phyloP scores from a whole-genome alignment of 2,329 filamentous ascomycete genomes.

The Calonectria hongkongensis region DNA sequence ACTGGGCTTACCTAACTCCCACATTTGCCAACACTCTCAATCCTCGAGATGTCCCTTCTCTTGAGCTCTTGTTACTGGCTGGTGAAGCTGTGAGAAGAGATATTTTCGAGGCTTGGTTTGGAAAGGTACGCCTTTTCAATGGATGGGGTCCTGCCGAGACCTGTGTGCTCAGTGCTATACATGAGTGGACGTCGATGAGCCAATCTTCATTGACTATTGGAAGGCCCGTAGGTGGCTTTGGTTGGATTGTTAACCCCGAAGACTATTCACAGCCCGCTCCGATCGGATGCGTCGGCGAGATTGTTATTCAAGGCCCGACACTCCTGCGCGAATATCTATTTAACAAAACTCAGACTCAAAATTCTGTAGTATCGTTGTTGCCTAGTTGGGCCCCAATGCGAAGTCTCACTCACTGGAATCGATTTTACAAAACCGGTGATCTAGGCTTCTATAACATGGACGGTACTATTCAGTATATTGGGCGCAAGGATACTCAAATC shows the following conservation, averaged over 20 bases:
- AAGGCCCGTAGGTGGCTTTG: not conserved
- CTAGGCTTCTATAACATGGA: not conserved
- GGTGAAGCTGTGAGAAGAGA: constrained; percentile 38
- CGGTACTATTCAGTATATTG: constrained; percentile 7
- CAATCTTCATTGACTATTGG: constrained; percentile 51
- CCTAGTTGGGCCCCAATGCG: not conserved
- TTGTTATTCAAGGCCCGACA: constrained; percentile 50
- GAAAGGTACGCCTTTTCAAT: constrained; percentile 31
- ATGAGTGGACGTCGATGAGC: constrained; percentile 23
- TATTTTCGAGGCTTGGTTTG: constrained; percentile 31
- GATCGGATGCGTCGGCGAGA: constrained; percentile 43
- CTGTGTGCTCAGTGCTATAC: constrained; percentile 30
- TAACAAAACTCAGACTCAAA: constrained; percentile 2
- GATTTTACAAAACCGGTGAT: constrained; percentile 19
- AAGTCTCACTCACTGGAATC: not conserved
- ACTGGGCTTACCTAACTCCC: constrained; percentile 22
- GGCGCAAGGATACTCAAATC: constrained; percentile 65
- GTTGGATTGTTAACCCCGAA: constrained; percentile 1
- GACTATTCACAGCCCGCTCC: constrained; percentile 44
- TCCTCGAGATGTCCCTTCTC: not conserved
- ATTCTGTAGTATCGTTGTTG: constrained; percentile 57
- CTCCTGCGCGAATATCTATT: constrained; percentile 51
- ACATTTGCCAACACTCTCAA: constrained; percentile 12
- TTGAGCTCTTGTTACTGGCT: constrained; percentile 29
- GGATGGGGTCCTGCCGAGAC: constrained; percentile 39